A percentile compares a stretch with the other conserved stretches of the same genome.
Evolutionary conservation across 1,284 basidiomycete genomes (phyloP).

Genomic region (Cryptococcus depauperatus): DNA sequence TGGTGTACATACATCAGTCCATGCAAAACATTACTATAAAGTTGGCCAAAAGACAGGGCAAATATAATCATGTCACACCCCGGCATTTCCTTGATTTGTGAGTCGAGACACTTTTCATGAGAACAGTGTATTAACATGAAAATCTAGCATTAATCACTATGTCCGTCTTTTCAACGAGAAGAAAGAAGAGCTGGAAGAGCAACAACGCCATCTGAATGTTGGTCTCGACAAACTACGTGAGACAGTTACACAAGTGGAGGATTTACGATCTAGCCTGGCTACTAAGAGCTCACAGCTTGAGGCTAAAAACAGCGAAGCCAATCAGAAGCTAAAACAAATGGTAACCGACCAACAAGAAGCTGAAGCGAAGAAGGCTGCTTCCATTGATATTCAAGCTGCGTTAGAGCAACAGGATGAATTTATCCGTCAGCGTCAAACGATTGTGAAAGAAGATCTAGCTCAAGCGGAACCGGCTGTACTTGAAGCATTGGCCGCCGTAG

Average conservation of each 20-base stretch:
- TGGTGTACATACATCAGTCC: conserved; percentile 87
- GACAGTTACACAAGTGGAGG: conserved; percentile 92
- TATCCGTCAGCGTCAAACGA: conserved; percentile 76
- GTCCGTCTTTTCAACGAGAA: conserved; percentile 95
- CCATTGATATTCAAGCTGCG: conserved; percentile 89
- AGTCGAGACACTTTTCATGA: conserved; percentile 46
- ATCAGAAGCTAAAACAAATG: conserved; percentile 96
- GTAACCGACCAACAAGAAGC: conserved; percentile 97
- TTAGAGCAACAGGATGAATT: conserved; percentile 82
- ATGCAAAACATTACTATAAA: conserved; percentile 82
- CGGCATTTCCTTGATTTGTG: conserved; percentile 97
- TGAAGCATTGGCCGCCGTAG: conserved; percentile 90
- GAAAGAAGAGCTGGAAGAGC: conserved; percentile 96
- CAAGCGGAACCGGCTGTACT: conserved; percentile 96
- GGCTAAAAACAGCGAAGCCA: conserved; percentile 88
- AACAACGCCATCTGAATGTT: conserved; percentile 96
- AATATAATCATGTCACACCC: conserved; percentile 94
- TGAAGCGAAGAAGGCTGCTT: conserved; percentile 94
- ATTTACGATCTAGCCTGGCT: conserved; percentile 89
- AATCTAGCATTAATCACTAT: conserved; percentile 86
- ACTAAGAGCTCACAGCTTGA: conserved; percentile 88
- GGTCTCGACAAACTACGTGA: conserved; percentile 95
- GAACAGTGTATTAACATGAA: conserved; percentile 1
- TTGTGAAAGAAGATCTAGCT: conserved; percentile 92
- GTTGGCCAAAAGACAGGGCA: conserved; percentile 81